Conservation (phyloP, 2,329 filamentous ascomycete genomes). For the Fulvia fulva region DNA sequence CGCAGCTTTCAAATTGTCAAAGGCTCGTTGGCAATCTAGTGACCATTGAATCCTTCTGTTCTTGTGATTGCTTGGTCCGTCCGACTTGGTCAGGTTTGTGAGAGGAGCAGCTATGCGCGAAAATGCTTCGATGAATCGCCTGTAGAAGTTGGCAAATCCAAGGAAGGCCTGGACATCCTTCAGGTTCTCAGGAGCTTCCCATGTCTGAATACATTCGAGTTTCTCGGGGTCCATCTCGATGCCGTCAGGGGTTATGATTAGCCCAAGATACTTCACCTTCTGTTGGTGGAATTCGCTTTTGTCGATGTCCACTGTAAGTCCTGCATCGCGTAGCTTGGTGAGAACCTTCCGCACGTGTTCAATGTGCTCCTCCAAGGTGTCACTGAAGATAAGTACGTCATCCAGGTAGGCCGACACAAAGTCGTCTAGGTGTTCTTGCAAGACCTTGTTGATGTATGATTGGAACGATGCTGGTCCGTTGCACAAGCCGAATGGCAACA, state of each 20-base stretch:
- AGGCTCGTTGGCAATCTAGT: no score
- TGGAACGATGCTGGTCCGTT: slow-evolving; percentile 28
- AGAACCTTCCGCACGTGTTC: slow-evolving; percentile 27
- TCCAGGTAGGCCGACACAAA: slow-evolving; percentile 26
- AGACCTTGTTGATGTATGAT: slow-evolving; percentile 23
- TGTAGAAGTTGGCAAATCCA: no score
- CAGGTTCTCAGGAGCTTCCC: no score
- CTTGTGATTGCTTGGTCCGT: no score
- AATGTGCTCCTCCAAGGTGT: slow-evolving; percentile 24
- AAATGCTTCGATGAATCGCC: no score
- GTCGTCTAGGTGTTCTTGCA: slow-evolving; percentile 26
- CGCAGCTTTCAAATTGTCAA: no score
- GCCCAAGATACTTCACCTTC: slow-evolving; percentile 28
- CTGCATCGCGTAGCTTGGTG: slow-evolving; percentile 18
- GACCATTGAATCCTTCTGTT: no score
- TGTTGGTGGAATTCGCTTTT: slow-evolving; percentile 18
- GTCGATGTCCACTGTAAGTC: slow-evolving; percentile 9
- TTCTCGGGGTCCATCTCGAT: slow-evolving; percentile 20
- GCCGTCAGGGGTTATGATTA: slow-evolving; percentile 23
- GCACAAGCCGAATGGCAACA: slow-evolving; percentile 28
- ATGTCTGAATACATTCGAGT: background rate
- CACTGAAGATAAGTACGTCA: slow-evolving; percentile 29
- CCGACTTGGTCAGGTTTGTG: no score
- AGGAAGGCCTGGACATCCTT: no score
- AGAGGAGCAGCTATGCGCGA: no score